Percentiles rank a stretch among this genome's conserved stretches.
phyloP scores from a whole-genome alignment of 129 eudicot genomes.

The Escallonia herrerae region DNA sequence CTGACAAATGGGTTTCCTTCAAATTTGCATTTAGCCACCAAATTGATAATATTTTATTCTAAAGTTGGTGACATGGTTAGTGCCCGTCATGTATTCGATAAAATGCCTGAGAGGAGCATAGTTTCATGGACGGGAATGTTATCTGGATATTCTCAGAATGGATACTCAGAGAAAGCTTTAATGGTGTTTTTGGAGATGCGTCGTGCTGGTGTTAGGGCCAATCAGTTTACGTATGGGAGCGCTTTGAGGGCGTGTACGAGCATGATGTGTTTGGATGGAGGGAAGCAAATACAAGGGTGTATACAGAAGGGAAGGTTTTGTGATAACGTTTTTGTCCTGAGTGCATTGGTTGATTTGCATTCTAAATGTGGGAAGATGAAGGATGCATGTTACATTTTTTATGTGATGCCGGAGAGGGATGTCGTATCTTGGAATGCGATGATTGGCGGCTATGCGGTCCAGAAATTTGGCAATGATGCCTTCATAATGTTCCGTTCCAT shows the following conservation, averaged over 20 bases:
- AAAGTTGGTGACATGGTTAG: slow-evolving; percentile 38
- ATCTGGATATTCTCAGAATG: slow-evolving; percentile 60
- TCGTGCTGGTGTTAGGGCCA: slow-evolving; percentile 42
- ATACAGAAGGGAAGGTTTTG: slow-evolving; percentile 45
- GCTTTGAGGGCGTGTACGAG: slow-evolving; percentile 46
- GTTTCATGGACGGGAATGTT: slow-evolving; percentile 73
- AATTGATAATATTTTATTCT: slow-evolving; percentile 38
- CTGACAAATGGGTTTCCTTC: slow-evolving; percentile 29
- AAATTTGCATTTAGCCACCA: slow-evolving; percentile 30
- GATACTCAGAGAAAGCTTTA: slow-evolving; percentile 31
- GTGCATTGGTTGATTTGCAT: slow-evolving; percentile 70
- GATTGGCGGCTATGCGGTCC: slow-evolving; percentile 56
- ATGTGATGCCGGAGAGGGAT: slow-evolving; percentile 42
- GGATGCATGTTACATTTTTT: slow-evolving; percentile 50
- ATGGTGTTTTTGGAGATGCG: slow-evolving; percentile 44
- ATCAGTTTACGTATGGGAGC: slow-evolving; percentile 70
- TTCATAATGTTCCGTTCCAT: slow-evolving; percentile 31
- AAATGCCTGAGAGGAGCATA: slow-evolving; percentile 50
- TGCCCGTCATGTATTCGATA: slow-evolving; percentile 54
- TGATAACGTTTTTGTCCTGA: slow-evolving; percentile 43
- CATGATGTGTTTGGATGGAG: slow-evolving; percentile 25
- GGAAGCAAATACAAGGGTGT: slow-evolving; percentile 60
- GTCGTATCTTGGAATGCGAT: slow-evolving; percentile 70
- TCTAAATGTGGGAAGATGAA: slow-evolving; percentile 58
- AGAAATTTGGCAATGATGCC: slow-evolving; percentile 40